A percentile compares a stretch with the other conserved stretches of the same genome.
These are phyloP conservation scores for Begonia fuchsioides DNA, from an alignment of 306 rosid species.

Conservation along the genomic window DNA sequence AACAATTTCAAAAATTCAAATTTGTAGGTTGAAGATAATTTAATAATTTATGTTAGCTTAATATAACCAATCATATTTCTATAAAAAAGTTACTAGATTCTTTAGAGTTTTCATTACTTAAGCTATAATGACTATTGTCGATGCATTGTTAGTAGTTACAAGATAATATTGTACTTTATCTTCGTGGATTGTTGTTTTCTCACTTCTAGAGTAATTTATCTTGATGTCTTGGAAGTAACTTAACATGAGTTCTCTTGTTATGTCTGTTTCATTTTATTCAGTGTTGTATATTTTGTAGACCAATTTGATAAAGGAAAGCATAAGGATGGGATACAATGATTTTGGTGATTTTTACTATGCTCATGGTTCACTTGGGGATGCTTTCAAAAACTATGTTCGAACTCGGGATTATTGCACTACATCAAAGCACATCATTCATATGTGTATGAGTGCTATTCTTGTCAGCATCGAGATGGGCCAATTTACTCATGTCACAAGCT, in stretches of 20 bases:
- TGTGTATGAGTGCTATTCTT: constrained; percentile 87
- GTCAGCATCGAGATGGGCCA: constrained; percentile 99
- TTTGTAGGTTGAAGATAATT: too few relatives aligned
- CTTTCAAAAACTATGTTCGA: constrained; percentile 81
- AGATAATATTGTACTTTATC: too few relatives aligned
- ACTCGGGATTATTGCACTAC: constrained; percentile 98
- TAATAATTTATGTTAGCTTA: too few relatives aligned
- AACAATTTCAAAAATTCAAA: too few relatives aligned
- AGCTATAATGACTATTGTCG: too few relatives aligned
- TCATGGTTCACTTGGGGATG: constrained; percentile 82
- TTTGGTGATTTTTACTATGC: constrained; percentile 91
- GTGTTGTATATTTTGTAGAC: constrained; percentile 35
- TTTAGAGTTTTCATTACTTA: too few relatives aligned
- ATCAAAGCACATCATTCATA: constrained; percentile 82
- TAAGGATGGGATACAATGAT: constrained; percentile 98
- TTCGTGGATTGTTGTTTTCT: too few relatives aligned
- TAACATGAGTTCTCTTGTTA: neutral
- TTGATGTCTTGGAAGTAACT: too few relatives aligned
- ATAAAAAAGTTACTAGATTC: too few relatives aligned
- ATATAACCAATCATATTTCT: too few relatives aligned
- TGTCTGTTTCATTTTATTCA: neutral
- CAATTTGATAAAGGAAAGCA: constrained; percentile 95
- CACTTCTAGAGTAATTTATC: too few relatives aligned
- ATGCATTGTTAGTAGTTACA: too few relatives aligned
- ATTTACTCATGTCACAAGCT: constrained; percentile 82